Evolutionary conservation across 1,139 yeast species (phyloP).

Genomic region (Suhomyces bolitotheri): DNA sequence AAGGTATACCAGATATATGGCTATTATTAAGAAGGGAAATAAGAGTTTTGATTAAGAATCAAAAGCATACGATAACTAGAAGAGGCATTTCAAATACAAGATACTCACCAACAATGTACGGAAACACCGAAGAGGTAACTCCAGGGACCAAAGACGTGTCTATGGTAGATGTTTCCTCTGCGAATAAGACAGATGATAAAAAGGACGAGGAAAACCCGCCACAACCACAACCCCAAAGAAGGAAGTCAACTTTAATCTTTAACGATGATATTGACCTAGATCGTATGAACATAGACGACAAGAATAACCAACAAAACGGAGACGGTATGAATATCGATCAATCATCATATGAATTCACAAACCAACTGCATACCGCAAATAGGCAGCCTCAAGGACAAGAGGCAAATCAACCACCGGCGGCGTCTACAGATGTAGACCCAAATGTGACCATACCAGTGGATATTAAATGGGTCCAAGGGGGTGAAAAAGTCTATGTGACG

Average conservation of each 20-base stretch:
- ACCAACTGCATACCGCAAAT: conserved; percentile 6
- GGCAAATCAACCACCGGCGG: conserved; percentile 14
- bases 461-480: conserved; percentile 93
- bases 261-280: conserved; percentile 45
- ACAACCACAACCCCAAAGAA: conserved; percentile 33
- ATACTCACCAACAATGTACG: conserved; percentile 9
- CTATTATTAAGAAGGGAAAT: no score
- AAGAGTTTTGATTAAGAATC: no score
- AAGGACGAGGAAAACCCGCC: conserved; percentile 14
- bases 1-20: no score
- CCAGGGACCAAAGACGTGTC: conserved; percentile 34
- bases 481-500: conserved; percentile 69
- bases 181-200: conserved; percentile 3
- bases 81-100: no score
- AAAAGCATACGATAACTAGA: no score
- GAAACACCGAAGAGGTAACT: conserved; percentile 4
- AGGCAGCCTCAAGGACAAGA: conserved; percentile 16
- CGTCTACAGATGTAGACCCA: conserved; percentile 11
- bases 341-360: conserved; percentile 9
- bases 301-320: conserved; percentile 5
- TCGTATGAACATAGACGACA: conserved; percentile 34
- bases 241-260: conserved; percentile 43
- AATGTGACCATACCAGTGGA: conserved; percentile 58
- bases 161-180: conserved; percentile 44
- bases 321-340: conserved; percentile 9